A percentile compares a stretch with the other conserved stretches of the same genome.
Conservation (phyloP, 768 basidiomycete genomes). For the Panellus pusillus region DNA sequence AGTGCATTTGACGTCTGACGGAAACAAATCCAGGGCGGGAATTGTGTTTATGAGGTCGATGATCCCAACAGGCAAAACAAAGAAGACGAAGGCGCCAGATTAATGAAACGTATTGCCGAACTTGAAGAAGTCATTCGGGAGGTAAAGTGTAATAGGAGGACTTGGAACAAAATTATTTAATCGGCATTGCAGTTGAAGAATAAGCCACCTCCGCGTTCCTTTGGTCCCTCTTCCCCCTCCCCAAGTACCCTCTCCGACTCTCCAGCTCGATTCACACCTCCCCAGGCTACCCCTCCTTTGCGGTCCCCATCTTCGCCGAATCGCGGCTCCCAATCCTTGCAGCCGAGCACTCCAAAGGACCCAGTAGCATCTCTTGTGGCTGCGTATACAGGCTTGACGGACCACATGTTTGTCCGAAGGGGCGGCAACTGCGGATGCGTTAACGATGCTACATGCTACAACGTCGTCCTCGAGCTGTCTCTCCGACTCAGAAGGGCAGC, state of each 20-base stretch:
- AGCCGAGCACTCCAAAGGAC: not conserved
- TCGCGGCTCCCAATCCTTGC: not conserved
- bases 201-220: not conserved
- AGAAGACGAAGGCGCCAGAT: conserved; percentile 1
- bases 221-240: not conserved
- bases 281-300: not conserved
- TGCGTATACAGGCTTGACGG: conserved; percentile 14
- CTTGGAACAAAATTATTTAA: not conserved
- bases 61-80: conserved; percentile 9
- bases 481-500: conserved; percentile 14
- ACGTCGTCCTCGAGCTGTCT: conserved; percentile 14
- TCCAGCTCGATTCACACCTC: not conserved
- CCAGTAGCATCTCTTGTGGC: conserved; percentile 12
- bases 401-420: conserved; percentile 12
- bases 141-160: not conserved
- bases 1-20: not conserved
- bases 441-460: conserved; percentile 11
- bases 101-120: conserved; percentile 17
- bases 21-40: not conserved
- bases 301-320: not conserved
- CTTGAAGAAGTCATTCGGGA: conserved; percentile 20
- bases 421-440: conserved; percentile 13
- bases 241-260: not conserved
- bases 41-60: conserved; percentile 16
- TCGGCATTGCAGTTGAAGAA: conserved; percentile 8